Percentiles rank a stretch among this genome's conserved stretches.
Conservation (phyloP, 306 rosid species). For the Vigna nakashimae region DNA sequence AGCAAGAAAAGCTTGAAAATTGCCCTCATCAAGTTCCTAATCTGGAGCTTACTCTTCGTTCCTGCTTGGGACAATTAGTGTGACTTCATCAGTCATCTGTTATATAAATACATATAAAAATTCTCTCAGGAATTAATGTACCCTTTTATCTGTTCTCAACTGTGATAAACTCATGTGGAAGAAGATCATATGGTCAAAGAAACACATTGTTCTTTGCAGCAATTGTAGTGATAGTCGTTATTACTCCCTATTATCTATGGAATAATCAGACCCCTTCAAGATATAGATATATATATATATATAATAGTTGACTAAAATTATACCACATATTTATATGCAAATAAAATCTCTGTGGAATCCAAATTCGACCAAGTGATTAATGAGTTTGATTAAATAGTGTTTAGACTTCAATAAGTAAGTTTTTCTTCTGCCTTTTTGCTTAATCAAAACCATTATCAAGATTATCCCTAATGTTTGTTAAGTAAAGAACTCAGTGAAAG, state of each 20-base stretch:
- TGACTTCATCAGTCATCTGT: conserved; percentile 45
- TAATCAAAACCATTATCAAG: background rate
- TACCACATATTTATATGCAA: background rate
- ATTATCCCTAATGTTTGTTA: background rate
- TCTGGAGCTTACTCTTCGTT: conserved; percentile 79
- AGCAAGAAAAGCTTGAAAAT: conserved; percentile 39
- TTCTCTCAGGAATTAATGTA: conserved; percentile 16
- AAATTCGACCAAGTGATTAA: background rate
- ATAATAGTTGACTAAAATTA: background rate
- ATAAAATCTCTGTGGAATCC: background rate
- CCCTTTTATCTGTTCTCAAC: conserved; percentile 33
- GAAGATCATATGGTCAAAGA: conserved; percentile 28
- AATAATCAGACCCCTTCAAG: conserved; percentile 31
- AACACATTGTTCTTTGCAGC: conserved; percentile 30
- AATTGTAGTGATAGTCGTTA: conserved; percentile 6
- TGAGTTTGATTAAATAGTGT: background rate
- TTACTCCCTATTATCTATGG: conserved; percentile 27
- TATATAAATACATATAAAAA: background rate
- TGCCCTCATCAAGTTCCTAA: conserved; percentile 41
- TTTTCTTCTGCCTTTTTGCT: background rate
- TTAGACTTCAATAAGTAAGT: background rate
- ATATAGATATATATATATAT: background rate
- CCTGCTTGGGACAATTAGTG: conserved; percentile 61
- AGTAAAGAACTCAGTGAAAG: background rate
- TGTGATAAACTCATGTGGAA: conserved; percentile 17